phyloP scores from a whole-genome alignment of 352 stramenopile species.

The Globisporangium abappressorium region DNA sequence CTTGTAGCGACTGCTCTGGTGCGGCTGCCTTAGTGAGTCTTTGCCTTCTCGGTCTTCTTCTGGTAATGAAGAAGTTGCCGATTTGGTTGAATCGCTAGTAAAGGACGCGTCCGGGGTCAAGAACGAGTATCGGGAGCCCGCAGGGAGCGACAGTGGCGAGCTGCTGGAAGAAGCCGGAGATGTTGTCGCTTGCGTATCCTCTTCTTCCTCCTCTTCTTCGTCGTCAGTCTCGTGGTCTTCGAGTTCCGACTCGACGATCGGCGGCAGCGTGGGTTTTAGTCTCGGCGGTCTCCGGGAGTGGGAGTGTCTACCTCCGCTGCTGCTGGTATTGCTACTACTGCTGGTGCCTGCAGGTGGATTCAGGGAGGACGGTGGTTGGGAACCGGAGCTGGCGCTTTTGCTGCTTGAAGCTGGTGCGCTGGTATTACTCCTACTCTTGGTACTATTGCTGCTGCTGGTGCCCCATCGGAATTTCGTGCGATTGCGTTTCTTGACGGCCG shows the following conservation, averaged over 20 bases:
- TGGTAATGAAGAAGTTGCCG: not conserved
- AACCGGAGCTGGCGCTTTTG: not conserved
- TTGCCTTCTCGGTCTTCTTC: not conserved
- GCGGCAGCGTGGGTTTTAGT: conserved; percentile 1
- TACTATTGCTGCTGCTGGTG: conserved; percentile 2
- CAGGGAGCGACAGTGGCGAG: conserved; percentile 1
- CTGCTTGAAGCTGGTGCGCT: not conserved
- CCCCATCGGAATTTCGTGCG: conserved; percentile 18
- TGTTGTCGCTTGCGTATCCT: not conserved
- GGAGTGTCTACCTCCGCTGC: not conserved
- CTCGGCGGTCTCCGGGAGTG: not conserved
- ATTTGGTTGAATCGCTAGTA: not conserved
- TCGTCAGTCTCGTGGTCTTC: conserved; percentile 14
- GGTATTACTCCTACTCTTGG: not conserved
- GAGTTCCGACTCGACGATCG: conserved; percentile 17
- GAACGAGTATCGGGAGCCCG: conserved; percentile 1
- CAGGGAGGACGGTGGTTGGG: not conserved
- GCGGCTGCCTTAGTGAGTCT: not conserved
- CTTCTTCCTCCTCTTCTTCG: conserved; percentile 4
- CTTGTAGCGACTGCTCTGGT: conserved; percentile 6
- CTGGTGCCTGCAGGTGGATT: not conserved
- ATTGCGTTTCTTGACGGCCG: conserved; percentile 17
- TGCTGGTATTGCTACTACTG: not conserved
- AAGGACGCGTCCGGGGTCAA: conserved; percentile 2
- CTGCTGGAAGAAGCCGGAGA: conserved; percentile 9